Base-by-base conservation (phyloP, 129 eudicot species). In the Gnaphalium uliginosum region DNA sequence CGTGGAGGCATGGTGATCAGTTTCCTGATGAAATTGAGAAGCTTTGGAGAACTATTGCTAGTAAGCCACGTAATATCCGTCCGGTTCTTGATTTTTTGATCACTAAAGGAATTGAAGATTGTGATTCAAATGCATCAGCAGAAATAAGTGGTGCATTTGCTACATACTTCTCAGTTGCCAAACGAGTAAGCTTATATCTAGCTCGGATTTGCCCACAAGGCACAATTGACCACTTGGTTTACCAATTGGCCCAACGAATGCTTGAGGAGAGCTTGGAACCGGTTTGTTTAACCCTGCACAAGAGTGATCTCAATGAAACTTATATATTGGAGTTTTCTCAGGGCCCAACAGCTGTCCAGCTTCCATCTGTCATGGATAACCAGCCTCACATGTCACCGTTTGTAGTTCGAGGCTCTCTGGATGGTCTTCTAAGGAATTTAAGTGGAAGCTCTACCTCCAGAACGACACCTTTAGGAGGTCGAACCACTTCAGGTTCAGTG, bases 101-200 rank as follows among this genome's bases (percentile, higher is more conserved):
- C 69, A 86, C 94, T 0, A 92, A 92, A 85, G 98, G 98, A 37
- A 92, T 92, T 62, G 98, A 92, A 81, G 98, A 92, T 63, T 89
- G 98, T 73, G 98, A 92, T 83, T 92, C 98, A 21, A 92, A 86
- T 78, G 96, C 98, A 10, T 92, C 98, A 19, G 87, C 98, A 25
- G 98, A 92, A 89, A 92, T 92, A 72, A 87, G 89, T 68, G 98
- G 98, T 62, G 98, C 95, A 41, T 92, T 92, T 78, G 96, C 98
- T 24, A 92, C 98, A 6, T 92, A 92, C 69, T 92, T 90, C 74
- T 89, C 92, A 1, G 98, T 92, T 41, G 98, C 98, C 29, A 92
- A 92, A 81, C 85, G 98, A 63, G 92, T 92, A 68, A 86, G 98
- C 73, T 86, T 92, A 69, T 92, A 92, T 82, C 79, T 92, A 13